These are phyloP conservation scores for Stylosanthes scabra DNA, from an alignment of 331 rosid species.

Conservation along the genomic window DNA sequence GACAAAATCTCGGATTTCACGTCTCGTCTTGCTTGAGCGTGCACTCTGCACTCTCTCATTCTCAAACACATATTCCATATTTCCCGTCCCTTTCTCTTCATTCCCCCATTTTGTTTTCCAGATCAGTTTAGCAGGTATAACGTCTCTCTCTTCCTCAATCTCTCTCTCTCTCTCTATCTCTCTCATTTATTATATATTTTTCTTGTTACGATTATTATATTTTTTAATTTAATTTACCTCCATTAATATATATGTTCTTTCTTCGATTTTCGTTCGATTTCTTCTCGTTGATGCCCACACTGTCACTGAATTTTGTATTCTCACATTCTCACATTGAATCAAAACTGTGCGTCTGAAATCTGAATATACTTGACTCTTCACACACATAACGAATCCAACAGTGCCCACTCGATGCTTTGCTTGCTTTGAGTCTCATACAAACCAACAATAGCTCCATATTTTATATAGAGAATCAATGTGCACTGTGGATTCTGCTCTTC, in stretches of 20 bases:
- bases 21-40: slow-evolving; percentile 1
- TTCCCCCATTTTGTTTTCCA: slow-evolving; percentile 27
- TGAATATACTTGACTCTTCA: slow-evolving; percentile 34
- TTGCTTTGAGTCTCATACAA: slow-evolving; percentile 1
- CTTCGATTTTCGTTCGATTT: slow-evolving; percentile 26
- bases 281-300: slow-evolving; percentile 2
- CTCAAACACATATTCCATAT: slow-evolving; percentile 5
- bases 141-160: not conserved
- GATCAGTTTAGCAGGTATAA: slow-evolving; percentile 38
- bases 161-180: too few relatives aligned
- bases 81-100: slow-evolving; percentile 27
- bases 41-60: slow-evolving; percentile 21
- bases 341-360: slow-evolving; percentile 28
- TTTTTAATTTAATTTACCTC: too few relatives aligned
- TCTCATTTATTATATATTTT: too few relatives aligned
- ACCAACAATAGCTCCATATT: not conserved
- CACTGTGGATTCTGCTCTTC: slow-evolving; percentile 19
- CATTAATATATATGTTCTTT: slow-evolving; percentile 1
- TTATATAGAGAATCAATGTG: slow-evolving; percentile 15
- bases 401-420: slow-evolving; percentile 24
- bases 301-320: slow-evolving; percentile 6
- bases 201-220: too few relatives aligned
- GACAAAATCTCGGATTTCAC: slow-evolving; percentile 44
- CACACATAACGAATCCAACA: slow-evolving; percentile 42
- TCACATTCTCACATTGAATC: slow-evolving; percentile 26